Base-by-base conservation (phyloP, 2,329 filamentous ascomycete species). In the Seiridium unicorne region DNA sequence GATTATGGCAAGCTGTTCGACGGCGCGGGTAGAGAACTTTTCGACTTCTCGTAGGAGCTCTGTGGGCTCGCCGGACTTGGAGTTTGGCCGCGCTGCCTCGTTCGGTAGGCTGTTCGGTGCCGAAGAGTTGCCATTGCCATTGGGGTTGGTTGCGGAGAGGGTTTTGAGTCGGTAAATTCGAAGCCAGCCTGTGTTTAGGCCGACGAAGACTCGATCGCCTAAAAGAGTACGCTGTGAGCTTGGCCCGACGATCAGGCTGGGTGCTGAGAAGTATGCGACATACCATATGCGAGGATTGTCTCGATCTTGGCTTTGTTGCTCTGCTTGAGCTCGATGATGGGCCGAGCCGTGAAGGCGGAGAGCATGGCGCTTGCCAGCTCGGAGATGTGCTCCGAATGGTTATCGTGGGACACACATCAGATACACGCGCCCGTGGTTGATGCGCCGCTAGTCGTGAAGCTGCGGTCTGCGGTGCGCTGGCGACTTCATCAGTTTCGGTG, bases 241-340 rank as follows among this genome's bases (percentile, higher is more conserved):
- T 55, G 18, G 26, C 6, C 13, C 13, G 18, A 55, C 32, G 11
- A 36, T 5, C 31, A 18, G 32, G 31, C n/a, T 55, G 44, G 36
- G 51, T 59, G 31, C 48, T 35, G 34, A 10, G 51, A 32, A 42
- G 34, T 38, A 42, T 26, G 51, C 36, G 59, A 63, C 76, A 60
- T 82, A 92, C 90, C 93, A 77, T 97, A 92, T 63, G 94, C 92
- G 53, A 98, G 84, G 66, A 99, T 92, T 55, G 92, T 95, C 79
- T 99, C 95, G 77, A 99, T 97, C 82, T 90, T 95, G 66, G 92
- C 96, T 82, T 96, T 97, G 86, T 98, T 94, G 76, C 92, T 89
- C 76, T 89, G 88, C 80, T 91, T 93, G 71, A 99, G 90, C 90
- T 99, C 95, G 83, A 98, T 91, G 75, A 99, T 94, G 65, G 93